phyloP scores from a whole-genome alignment of 192 early-diverging fungal species.

The Backusella psychrophila region DNA sequence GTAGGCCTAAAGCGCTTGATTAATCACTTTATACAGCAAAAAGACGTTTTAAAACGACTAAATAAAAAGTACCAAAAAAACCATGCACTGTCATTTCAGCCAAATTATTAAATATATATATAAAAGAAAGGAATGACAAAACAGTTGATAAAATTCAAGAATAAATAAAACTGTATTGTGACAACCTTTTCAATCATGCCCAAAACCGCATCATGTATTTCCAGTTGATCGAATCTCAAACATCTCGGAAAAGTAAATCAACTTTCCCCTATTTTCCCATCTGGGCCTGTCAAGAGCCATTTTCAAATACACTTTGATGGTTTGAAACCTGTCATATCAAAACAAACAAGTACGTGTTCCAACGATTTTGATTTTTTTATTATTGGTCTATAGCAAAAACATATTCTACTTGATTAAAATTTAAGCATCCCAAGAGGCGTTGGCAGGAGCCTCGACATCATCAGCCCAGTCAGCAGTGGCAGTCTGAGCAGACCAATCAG shows the following conservation, averaged over 20 bases:
- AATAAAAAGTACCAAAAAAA: neutral
- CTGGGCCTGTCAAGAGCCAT: too few species aligned
- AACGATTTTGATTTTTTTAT: neutral
- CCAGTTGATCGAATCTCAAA: too few species aligned
- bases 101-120: neutral
- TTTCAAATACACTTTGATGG: neutral
- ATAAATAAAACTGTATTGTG: too few species aligned
- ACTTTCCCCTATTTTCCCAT: neutral
- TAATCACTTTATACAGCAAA: neutral
- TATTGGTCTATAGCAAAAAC: neutral
- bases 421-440: constrained; percentile 30
- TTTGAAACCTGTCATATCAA: neutral
- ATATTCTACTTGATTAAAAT: neutral
- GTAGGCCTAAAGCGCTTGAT: constrained; percentile 43
- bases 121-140: too few species aligned
- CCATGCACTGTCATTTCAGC: neutral
- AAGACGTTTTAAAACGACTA: neutral
- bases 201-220: too few species aligned
- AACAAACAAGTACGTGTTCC: neutral
- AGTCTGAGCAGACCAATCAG: constrained; percentile 38
- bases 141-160: too few species aligned
- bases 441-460: constrained; percentile 22
- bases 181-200: too few species aligned
- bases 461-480: constrained; percentile 29
- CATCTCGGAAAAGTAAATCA: neutral